Conservation (phyloP, 306 rosid genomes). For the Cyamopsis tetragonoloba region DNA sequence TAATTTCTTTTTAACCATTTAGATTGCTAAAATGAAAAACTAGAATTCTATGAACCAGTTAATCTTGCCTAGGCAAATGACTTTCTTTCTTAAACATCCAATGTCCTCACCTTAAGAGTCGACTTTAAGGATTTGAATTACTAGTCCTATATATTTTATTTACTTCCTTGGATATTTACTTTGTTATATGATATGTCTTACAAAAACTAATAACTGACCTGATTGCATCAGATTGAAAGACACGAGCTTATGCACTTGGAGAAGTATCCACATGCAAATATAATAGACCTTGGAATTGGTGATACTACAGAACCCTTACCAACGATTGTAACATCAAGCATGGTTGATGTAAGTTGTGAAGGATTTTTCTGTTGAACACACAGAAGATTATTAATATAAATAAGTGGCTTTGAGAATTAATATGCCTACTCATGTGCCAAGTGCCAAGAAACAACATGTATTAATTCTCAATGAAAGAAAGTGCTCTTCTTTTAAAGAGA, state of each 20-base stretch:
- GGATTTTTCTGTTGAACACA: background rate
- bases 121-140: background rate
- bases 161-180: background rate
- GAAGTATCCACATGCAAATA: slow-evolving; percentile 56
- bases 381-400: background rate
- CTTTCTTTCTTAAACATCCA: background rate
- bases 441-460: background rate
- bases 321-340: slow-evolving; percentile 49
- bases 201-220: background rate
- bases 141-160: background rate
- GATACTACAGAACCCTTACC: slow-evolving; percentile 76
- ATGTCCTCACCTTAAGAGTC: background rate
- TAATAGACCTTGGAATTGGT: slow-evolving; percentile 71
- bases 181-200: background rate
- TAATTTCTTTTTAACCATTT: background rate
- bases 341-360: slow-evolving; percentile 50
- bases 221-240: slow-evolving; percentile 54
- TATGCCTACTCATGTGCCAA: background rate
- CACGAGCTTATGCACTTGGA: slow-evolving; percentile 44
- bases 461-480: background rate
- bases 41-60: background rate
- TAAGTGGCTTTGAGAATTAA: background rate
- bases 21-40: background rate
- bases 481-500: no score
- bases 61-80: background rate